Conservation (phyloP, 1,139 yeast species). For the Sugiyamaella japonica region DNA sequence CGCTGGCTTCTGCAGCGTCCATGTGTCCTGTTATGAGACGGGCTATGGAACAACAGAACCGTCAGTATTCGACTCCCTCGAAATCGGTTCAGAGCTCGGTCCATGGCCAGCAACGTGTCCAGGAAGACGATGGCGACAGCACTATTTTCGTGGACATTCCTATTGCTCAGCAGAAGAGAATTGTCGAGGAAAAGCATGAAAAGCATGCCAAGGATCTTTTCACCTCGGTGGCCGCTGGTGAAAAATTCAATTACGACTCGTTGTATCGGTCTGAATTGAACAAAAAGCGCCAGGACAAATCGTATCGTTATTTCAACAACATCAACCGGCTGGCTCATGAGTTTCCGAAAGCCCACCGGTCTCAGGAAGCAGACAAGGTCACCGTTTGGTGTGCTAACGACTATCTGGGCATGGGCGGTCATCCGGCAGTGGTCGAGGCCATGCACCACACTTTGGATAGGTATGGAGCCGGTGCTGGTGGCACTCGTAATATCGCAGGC, state of each 20-base stretch:
- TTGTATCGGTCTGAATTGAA: slow-evolving; percentile 61
- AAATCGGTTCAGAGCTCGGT: slow-evolving; percentile 41
- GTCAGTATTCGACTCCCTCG: slow-evolving; percentile 57
- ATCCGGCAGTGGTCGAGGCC: slow-evolving; percentile 65
- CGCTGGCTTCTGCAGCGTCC: slow-evolving; percentile 61
- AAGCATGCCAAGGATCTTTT: not conserved
- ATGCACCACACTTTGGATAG: slow-evolving; percentile 81
- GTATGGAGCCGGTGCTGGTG: slow-evolving; percentile 99
- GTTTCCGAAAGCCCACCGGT: slow-evolving; percentile 88
- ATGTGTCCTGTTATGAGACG: slow-evolving; percentile 88
- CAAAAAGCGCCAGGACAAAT: slow-evolving; percentile 80
- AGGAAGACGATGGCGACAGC: slow-evolving; percentile 3
- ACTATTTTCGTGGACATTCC: slow-evolving; percentile 19
- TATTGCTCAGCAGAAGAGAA: slow-evolving; percentile 12
- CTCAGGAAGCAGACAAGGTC: slow-evolving; percentile 71
- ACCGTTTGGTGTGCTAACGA: slow-evolving; percentile 99
- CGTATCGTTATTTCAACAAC: slow-evolving; percentile 94
- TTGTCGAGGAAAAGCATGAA: slow-evolving; percentile 12
- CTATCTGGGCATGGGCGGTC: slow-evolving; percentile 91
- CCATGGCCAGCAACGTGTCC: slow-evolving; percentile 8
- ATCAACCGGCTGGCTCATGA: slow-evolving; percentile 93
- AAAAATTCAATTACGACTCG: slow-evolving; percentile 61
- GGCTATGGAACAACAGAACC: slow-evolving; percentile 51
- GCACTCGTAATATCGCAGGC: slow-evolving; percentile 98
- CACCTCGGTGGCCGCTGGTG: slow-evolving; percentile 8